phyloP scores from a whole-genome alignment of 75 land plant species.

The Sequoia sempervirens region DNA sequence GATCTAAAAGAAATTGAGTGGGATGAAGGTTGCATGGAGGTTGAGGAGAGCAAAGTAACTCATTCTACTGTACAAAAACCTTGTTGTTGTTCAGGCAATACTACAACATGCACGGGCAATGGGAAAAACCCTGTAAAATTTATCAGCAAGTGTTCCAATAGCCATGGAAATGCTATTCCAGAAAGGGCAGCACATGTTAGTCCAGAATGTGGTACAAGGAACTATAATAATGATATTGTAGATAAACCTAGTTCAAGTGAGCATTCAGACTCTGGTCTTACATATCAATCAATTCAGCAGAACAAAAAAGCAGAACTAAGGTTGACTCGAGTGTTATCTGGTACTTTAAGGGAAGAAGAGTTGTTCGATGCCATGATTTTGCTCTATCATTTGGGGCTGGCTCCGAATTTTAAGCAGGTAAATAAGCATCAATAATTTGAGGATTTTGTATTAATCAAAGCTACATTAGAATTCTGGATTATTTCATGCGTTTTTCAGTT shows the following conservation, averaged over 20 bases:
- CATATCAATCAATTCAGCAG: conserved; percentile 35
- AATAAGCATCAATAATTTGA: conserved; percentile 2
- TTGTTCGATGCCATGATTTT: conserved; percentile 79
- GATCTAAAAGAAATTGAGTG: conserved; percentile 65
- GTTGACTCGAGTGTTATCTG: conserved; percentile 44
- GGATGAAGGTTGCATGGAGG: conserved; percentile 88
- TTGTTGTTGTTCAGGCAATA: conserved; percentile 71
- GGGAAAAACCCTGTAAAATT: conserved; percentile 37
- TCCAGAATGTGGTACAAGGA: conserved; percentile 53
- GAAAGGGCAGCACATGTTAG: conserved; percentile 59
- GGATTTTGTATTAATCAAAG: not conserved
- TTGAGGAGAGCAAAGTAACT: conserved; percentile 49
- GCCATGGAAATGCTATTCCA: conserved; percentile 36
- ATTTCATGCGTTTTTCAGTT: not conserved
- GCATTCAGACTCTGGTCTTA: conserved; percentile 44
- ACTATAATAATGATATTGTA: conserved; percentile 59
- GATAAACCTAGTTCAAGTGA: conserved; percentile 89
- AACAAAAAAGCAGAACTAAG: conserved; percentile 29
- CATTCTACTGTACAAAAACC: conserved; percentile 75
- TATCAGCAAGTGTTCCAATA: conserved; percentile 29
- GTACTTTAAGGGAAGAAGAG: conserved; percentile 77
- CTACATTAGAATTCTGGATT: not conserved
- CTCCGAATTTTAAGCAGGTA: conserved; percentile 89
- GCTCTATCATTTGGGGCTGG: conserved; percentile 81
- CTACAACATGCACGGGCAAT: conserved; percentile 22